Conservation (phyloP, 2,329 filamentous ascomycete genomes). For the Botrytis tulipae region DNA sequence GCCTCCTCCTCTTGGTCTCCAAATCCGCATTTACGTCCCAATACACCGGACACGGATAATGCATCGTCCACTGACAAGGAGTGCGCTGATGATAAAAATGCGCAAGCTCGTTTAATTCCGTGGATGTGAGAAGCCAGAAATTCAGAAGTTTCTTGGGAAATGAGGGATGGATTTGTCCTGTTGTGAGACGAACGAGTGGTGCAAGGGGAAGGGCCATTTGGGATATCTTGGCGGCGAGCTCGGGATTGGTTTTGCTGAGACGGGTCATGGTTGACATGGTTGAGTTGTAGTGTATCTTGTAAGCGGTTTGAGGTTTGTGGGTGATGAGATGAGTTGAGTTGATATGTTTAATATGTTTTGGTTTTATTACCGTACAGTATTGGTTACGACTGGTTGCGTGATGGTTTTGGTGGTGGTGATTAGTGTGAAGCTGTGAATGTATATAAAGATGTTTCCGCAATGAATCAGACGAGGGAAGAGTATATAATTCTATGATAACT, state of each 20-base stretch:
- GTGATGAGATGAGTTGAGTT: not conserved
- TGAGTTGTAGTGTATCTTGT: not conserved
- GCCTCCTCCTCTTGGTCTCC: constrained; percentile 65
- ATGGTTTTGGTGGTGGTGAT: too few species aligned
- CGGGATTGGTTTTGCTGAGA: constrained; percentile 43
- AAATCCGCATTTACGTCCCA: constrained; percentile 56
- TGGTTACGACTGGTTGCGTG: not conserved
- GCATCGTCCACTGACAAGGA: constrained; percentile 51
- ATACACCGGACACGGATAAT: constrained; percentile 67
- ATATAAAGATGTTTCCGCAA: constrained; percentile 3
- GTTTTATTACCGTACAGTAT: not conserved
- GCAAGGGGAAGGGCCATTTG: constrained; percentile 65
- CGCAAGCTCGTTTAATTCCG: constrained; percentile 67
- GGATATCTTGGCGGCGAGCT: constrained; percentile 58
- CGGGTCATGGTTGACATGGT: constrained; percentile 6
- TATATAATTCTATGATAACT: not conserved
- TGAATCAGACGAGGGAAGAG: not conserved
- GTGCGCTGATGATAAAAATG: constrained; percentile 71
- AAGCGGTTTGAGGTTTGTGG: not conserved
- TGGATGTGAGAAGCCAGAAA: constrained; percentile 72
- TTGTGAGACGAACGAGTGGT: constrained; percentile 63
- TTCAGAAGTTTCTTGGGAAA: constrained; percentile 67
- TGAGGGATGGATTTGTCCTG: constrained; percentile 59
- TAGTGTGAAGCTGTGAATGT: constrained; percentile 6
- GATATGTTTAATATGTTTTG: not conserved